Evolutionary conservation across 1,284 basidiomycete genomes (phyloP), one percentile per base, ranked within the genome.

Genomic region (Tylopilus sp.): DNA sequence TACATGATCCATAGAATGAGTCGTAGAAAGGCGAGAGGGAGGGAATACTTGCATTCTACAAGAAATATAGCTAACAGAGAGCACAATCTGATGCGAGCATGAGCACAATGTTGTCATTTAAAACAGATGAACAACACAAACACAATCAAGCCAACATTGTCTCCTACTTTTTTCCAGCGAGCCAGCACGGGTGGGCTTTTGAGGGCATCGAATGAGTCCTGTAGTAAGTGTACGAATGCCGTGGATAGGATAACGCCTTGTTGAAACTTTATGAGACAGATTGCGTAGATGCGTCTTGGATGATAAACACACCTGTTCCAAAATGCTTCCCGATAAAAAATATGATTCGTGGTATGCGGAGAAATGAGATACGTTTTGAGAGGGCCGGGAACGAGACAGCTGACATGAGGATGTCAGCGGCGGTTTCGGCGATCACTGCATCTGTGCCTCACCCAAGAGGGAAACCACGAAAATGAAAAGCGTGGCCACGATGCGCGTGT

Each of bases 271-370:
- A 43, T 52, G 35, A 19, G 24, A 36, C 9, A 59, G 41, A 20
- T 28, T 15, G 22, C 17, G 20, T 2, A 39, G 22, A 22, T 4
- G 20, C 4, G 31, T 22, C 14, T 6, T 24, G 17, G 29, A 45
- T 24, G 14, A 20, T 7, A 39, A 52, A 56, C 58, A 15, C n/a
- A 79, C 84, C 86, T 17, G 88, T 91, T 29, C 89, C 88, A 61
- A 90, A 90, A 65, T 91, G 88, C 62, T 90, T 91, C 40, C 86
- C 86, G 26, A 88, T 74, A 68, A 91, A 90, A 66, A 91, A 91
- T 19, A 85, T 61, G 17, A 86, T 73, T 17, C 77, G 76, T 2
- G 86, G 87, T 58, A 89, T 83, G 41, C 77, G 76, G 19, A 89
- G 61, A 51, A 75, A 75, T 2, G 74, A 72, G 7, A 79, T 64